phyloP scores from a whole-genome alignment of 495 filamentous ascomycete species.

The Acidiella bohemica region DNA sequence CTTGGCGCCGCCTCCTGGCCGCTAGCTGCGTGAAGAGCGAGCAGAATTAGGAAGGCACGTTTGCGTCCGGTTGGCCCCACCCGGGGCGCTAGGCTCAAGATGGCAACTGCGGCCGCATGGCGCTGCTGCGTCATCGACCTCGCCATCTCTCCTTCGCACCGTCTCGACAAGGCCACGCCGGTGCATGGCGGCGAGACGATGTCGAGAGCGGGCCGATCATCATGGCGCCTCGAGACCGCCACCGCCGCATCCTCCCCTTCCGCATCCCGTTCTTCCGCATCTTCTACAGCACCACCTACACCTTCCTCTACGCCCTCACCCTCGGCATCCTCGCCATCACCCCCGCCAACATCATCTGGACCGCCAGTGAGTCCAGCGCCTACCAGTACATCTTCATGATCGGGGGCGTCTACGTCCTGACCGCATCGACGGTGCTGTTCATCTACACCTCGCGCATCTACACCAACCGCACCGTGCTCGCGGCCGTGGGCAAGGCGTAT shows the following conservation, averaged over 20 bases:
- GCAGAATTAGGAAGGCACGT: too few relatives aligned
- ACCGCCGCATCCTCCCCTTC: constrained; percentile 25
- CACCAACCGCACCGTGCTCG: constrained; percentile 62
- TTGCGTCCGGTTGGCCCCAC: too few relatives aligned
- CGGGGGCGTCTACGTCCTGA: constrained; percentile 62
- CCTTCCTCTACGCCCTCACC: constrained; percentile 59
- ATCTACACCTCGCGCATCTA: constrained; percentile 84
- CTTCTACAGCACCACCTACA: constrained; percentile 70
- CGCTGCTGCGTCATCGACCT: too few relatives aligned
- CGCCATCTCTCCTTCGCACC: too few relatives aligned
- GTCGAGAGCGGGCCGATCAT: background rate
- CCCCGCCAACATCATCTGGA: constrained; percentile 66
- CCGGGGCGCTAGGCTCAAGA: too few relatives aligned
- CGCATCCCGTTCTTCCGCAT: constrained; percentile 54
- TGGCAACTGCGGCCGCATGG: too few relatives aligned
- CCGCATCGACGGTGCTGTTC: constrained; percentile 53
- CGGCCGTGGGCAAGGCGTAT: constrained; percentile 71
- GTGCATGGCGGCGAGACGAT: background rate
- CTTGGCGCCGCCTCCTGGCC: too few relatives aligned
- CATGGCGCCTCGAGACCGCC: too few relatives aligned
- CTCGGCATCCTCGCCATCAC: constrained; percentile 63
- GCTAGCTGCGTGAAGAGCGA: too few relatives aligned
- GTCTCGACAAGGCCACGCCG: too few relatives aligned
- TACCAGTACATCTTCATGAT: constrained; percentile 72
- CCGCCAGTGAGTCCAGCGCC: constrained; percentile 33